Evolutionary conservation across 257 asterid species (phyloP).

Genomic region (Fraxinus pennsylvanica): DNA sequence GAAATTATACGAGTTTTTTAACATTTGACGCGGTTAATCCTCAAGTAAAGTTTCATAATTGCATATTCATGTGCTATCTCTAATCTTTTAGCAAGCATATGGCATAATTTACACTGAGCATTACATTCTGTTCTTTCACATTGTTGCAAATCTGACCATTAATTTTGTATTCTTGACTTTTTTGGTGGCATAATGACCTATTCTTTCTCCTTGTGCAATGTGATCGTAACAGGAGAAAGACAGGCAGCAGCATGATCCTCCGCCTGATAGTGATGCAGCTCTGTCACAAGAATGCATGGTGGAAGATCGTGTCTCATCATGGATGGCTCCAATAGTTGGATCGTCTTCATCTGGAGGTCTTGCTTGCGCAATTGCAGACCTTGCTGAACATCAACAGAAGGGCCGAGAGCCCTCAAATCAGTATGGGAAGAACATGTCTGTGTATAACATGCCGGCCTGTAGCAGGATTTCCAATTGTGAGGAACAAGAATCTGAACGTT

Average conservation of each 20-base stretch:
- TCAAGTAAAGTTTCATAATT: neutral
- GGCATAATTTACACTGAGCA: neutral
- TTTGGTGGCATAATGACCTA: neutral
- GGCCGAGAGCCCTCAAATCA: slow-evolving; percentile 56
- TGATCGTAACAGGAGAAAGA: slow-evolving; percentile 59
- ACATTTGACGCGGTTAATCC: neutral
- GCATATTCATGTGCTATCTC: neutral
- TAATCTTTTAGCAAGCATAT: slow-evolving; percentile 1
- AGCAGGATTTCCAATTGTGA: slow-evolving; percentile 42
- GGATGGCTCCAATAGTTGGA: slow-evolving; percentile 42
- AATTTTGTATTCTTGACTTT: neutral
- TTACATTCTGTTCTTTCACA: neutral
- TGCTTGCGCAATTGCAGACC: slow-evolving; percentile 90
- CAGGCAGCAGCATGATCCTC: slow-evolving; percentile 39
- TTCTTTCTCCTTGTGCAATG: slow-evolving; percentile 4
- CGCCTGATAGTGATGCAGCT: slow-evolving; percentile 37
- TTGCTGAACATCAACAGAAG: slow-evolving; percentile 81
- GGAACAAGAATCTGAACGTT: slow-evolving; percentile 47
- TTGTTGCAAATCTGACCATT: neutral
- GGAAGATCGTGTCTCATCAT: slow-evolving; percentile 43
- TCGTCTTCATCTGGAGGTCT: slow-evolving; percentile 81
- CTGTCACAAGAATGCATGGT: slow-evolving; percentile 47
- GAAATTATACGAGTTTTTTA: neutral
- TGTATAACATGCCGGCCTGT: slow-evolving; percentile 36
- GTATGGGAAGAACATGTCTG: slow-evolving; percentile 38